Percentiles rank a stretch among this genome's conserved stretches.
phyloP scores from a whole-genome alignment of 202 grass and related monocot species.

The Schoenoplectus tabernaemontani region DNA sequence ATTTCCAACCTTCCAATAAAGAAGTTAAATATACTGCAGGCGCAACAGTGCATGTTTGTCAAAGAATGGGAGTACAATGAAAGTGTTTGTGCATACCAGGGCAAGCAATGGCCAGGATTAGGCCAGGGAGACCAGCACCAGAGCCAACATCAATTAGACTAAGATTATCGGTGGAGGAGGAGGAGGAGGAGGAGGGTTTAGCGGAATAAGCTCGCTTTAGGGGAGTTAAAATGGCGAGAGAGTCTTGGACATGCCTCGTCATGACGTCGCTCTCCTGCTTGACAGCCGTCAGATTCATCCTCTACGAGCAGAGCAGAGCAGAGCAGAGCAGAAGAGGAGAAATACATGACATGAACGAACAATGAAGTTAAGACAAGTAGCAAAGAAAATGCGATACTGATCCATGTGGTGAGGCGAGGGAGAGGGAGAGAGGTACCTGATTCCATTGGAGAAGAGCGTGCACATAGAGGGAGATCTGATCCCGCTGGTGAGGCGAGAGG shows the following conservation, averaged over 20 bases:
- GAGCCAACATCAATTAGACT: constrained; percentile 75
- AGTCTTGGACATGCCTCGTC: constrained; percentile 72
- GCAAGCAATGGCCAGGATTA: constrained; percentile 65
- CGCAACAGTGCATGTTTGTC: too few species aligned
- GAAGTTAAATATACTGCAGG: not conserved
- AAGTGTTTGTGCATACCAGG: constrained; percentile 29
- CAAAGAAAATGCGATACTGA: too few species aligned
- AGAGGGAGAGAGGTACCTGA: too few species aligned
- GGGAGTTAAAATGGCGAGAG: constrained; percentile 51
- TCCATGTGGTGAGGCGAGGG: too few species aligned
- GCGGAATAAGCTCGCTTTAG: constrained; percentile 39
- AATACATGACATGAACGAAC: not conserved
- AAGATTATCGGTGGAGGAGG: constrained; percentile 24
- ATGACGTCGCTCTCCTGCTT: constrained; percentile 67
- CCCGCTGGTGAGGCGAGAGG: constrained; percentile 52
- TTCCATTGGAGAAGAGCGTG: constrained; percentile 71
- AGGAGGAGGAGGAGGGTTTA: not conserved
- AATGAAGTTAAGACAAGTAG: too few species aligned
- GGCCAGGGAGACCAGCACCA: constrained; percentile 51
- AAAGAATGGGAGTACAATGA: not conserved
- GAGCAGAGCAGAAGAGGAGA: not conserved
- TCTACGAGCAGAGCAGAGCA: constrained; percentile 26
- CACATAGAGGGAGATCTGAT: constrained; percentile 66
- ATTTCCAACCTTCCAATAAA: constrained; percentile 51
- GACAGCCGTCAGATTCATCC: constrained; percentile 86